Conservation (phyloP, 116 monocot genomes). For the Cymodocea nodosa region DNA sequence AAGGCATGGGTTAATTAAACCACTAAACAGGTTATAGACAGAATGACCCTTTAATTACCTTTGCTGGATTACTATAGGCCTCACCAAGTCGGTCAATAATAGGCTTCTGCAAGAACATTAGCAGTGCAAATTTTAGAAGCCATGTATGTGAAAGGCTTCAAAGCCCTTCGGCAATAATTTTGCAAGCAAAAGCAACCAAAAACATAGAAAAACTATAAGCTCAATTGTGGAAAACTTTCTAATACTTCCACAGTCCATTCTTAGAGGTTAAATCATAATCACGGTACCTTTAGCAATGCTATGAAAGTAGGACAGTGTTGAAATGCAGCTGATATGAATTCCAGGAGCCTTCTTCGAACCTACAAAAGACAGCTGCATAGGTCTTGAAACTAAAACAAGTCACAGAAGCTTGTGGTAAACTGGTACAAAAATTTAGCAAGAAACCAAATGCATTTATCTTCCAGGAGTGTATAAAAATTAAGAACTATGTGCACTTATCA, state of each 20-base stretch:
- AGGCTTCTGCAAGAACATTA: conserved; percentile 71
- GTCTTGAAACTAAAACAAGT: background rate
- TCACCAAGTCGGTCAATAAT: conserved; percentile 69
- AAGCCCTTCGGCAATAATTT: background rate
- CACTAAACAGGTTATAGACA: background rate
- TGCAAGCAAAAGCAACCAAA: background rate
- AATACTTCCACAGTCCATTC: too few species aligned
- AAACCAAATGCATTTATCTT: background rate
- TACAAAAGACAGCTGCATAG: conserved; percentile 3
- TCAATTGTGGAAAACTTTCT: too few species aligned
- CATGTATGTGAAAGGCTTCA: background rate
- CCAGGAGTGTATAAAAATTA: too few species aligned
- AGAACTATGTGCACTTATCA: too few species aligned
- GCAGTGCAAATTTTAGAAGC: background rate
- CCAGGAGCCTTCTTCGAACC: conserved; percentile 59
- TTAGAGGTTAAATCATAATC: background rate
- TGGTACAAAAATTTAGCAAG: background rate
- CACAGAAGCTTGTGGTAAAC: background rate
- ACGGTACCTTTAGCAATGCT: conserved; percentile 81
- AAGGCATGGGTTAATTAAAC: background rate
- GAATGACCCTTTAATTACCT: conserved; percentile 26
- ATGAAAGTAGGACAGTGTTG: conserved; percentile 68
- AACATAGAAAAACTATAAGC: background rate
- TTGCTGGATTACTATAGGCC: conserved; percentile 66
- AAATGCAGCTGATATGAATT: conserved; percentile 78